A percentile compares a stretch with the other conserved stretches of the same genome.
Conservation (phyloP, 768 basidiomycete species). For the Amanita subjunquillea region DNA sequence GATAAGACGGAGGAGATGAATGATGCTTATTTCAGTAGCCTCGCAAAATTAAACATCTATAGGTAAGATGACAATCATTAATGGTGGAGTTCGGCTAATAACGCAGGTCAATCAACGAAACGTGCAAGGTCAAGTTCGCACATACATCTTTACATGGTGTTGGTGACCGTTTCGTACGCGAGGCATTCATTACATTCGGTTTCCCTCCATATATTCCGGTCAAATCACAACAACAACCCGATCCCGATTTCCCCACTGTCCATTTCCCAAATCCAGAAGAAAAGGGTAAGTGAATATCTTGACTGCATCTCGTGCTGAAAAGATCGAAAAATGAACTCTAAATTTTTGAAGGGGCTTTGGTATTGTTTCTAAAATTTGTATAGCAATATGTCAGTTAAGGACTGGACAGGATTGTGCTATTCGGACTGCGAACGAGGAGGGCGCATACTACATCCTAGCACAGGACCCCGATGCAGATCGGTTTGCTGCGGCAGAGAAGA, state of each 20-base stretch:
- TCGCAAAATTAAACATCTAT: constrained; percentile 18
- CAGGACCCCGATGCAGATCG: constrained; percentile 88
- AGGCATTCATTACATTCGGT: constrained; percentile 49
- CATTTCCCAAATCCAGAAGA: constrained; percentile 87
- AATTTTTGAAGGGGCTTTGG: constrained; percentile 33
- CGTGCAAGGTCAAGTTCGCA: constrained; percentile 46
- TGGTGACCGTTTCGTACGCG: constrained; percentile 50
- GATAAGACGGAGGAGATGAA: constrained; percentile 53
- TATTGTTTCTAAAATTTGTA: constrained; percentile 13
- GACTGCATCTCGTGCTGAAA: constrained; percentile 10
- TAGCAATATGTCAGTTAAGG: background rate
- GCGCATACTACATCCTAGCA: constrained; percentile 61
- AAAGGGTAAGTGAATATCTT: constrained; percentile 42
- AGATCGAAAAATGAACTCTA: background rate
- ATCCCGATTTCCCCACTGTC: constrained; percentile 83
- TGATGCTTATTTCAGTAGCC: constrained; percentile 42
- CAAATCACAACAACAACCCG: constrained; percentile 55
- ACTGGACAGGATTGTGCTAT: constrained; percentile 57
- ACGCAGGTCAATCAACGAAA: constrained; percentile 21
- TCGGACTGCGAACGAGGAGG: constrained; percentile 40
- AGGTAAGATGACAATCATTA: constrained; percentile 10
- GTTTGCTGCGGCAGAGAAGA: constrained; percentile 67
- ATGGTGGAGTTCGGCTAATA: background rate
- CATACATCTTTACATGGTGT: constrained; percentile 93
- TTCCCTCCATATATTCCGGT: constrained; percentile 55